A percentile compares a stretch with the other conserved stretches of the same genome.
phyloP scores from a whole-genome alignment of 2,329 filamentous ascomycete species.

The Corniculantispora saksenae region DNA sequence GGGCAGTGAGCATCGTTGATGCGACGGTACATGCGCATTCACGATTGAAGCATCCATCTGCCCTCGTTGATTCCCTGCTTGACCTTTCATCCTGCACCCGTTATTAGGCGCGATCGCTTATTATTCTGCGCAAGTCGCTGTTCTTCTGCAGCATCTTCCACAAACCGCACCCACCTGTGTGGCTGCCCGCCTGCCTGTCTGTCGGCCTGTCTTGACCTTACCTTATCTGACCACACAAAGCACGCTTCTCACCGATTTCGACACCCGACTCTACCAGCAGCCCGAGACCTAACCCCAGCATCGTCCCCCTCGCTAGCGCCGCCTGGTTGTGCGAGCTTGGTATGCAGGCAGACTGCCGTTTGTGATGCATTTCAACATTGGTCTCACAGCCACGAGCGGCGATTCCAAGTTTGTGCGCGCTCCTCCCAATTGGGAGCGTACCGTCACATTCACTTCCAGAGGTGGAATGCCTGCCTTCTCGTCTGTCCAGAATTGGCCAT shows the following conservation, averaged over 20 bases:
- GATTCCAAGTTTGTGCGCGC: not conserved
- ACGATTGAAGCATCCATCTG: not conserved
- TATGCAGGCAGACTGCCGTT: not conserved
- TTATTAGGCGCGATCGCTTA: slow-evolving; percentile 6
- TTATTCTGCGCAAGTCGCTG: not conserved
- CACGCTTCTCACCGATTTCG: slow-evolving; percentile 13
- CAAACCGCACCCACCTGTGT: not conserved
- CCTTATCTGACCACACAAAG: not conserved
- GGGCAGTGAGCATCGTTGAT: not conserved
- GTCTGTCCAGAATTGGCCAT: slow-evolving; percentile 7
- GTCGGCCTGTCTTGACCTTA: not conserved
- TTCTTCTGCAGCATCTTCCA: not conserved
- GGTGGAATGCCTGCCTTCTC: not conserved
- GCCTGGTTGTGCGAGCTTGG: not conserved
- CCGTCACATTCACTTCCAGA: slow-evolving; percentile 6
- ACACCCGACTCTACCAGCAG: not conserved
- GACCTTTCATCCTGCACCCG: not conserved
- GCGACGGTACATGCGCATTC: not conserved
- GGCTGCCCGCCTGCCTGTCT: not conserved
- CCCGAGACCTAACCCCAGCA: slow-evolving; percentile 5
- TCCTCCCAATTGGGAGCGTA: slow-evolving; percentile 8
- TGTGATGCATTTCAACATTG: not conserved
- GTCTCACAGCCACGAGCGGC: slow-evolving; percentile 19
- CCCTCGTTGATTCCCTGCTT: not conserved
- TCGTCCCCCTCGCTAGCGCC: not conserved